A percentile compares a stretch with the other conserved stretches of the same genome.
phyloP scores from a whole-genome alignment of 495 filamentous ascomycete species.

The Copromyces sp. region DNA sequence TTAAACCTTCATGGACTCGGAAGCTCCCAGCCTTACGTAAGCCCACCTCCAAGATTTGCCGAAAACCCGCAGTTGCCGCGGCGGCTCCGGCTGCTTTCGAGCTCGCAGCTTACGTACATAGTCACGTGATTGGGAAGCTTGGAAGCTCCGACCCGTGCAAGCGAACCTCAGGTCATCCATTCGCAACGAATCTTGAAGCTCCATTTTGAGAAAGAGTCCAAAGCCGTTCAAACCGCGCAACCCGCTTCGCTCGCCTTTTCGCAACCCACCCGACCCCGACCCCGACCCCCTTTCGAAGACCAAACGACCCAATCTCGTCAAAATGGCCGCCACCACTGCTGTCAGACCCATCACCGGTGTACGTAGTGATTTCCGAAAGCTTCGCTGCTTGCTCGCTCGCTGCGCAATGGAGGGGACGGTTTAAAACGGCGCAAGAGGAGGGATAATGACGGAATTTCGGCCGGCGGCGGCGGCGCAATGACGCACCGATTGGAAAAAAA shows the following conservation, averaged over 20 bases:
- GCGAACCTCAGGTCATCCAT: slow-evolving; percentile 19
- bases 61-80: not conserved
- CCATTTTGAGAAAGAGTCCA: slow-evolving; percentile 9
- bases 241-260: slow-evolving; percentile 7
- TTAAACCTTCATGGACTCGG: not conserved
- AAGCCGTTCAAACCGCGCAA: slow-evolving; percentile 21
- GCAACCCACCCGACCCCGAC: slow-evolving; percentile 5
- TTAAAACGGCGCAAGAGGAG: no score
- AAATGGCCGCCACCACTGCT: slow-evolving; percentile 24
- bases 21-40: not conserved
- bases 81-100: not conserved
- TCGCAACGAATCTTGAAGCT: slow-evolving; percentile 9
- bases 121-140: not conserved
- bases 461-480: not conserved
- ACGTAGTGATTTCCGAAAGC: slow-evolving; percentile 5
- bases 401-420: not conserved
- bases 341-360: slow-evolving; percentile 23
- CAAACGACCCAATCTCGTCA: slow-evolving; percentile 10
- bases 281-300: slow-evolving; percentile 1
- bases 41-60: not conserved
- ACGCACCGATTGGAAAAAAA: not conserved
- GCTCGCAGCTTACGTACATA: not conserved
- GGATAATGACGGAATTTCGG: not conserved
- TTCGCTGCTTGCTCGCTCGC: not conserved
- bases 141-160: slow-evolving; percentile 4